Base-by-base conservation (phyloP, 2,329 filamentous ascomycete species). In the Beauveria medogensis region DNA sequence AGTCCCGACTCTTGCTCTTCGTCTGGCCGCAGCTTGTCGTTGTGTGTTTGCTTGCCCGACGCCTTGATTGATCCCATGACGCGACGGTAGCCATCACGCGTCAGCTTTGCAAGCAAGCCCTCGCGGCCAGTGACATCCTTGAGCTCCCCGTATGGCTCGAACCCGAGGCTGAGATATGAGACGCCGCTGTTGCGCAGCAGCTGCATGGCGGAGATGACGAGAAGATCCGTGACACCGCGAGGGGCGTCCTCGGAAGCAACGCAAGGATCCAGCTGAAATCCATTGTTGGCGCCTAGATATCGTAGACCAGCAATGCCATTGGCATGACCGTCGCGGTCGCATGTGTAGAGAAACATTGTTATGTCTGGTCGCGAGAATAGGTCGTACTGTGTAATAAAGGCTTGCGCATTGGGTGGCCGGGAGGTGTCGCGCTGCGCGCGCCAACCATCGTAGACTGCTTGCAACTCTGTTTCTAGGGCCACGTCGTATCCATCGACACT, bases 151-250 rank as follows among this genome's bases (percentile, higher is more conserved):
- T 62, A 63, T 0, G 65, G 65, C 22, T 67, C 65, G n/a, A 63
- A 64, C 0, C 65, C 65, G 30, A 67, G 53, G 26, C 65, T 64
- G 34, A 67, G 63, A 34, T 66, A 65, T 20, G 64, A 62, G 14
- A 67, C 63, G 2, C 62, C 65, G 3, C 64, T 61, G 9, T 54
- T 55, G 26, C 53, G 59, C 14, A 67, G 64, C 14, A 66, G 55
- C 58, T 64, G 64, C 64, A 64, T 64, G 22, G 62, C 61, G 3
- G 65, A 59, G 16, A 66, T 55, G 50, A 67, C 62, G 22, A 66
- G 62, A 12, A 67, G 55, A 8, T 66, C 65, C 3, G 64, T 64
- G 68, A 72, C 65, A 65, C 65, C 16, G 67, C 62, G 16, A 66
- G 71, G 2, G 55, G 55, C 9, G 66, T 72, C 22, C 64, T 69